Evolutionary conservation across 768 basidiomycete genomes (phyloP).

Genomic region (Lentinula sp.): DNA sequence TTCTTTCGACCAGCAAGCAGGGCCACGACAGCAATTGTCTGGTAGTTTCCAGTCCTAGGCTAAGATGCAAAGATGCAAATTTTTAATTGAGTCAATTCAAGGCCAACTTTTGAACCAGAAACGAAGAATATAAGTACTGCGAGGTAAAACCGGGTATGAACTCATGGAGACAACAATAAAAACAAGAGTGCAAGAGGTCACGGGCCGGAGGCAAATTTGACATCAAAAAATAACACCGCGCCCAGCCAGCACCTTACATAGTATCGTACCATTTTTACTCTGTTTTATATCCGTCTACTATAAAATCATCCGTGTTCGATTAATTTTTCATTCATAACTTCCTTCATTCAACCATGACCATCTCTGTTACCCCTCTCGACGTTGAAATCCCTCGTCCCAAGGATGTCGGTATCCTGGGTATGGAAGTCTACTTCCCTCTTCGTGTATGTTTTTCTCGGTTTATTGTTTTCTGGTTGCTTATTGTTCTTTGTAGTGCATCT

Average conservation of each 20-base stretch:
- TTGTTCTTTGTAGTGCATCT: slow-evolving; percentile 68
- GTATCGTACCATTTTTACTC: slow-evolving; percentile 13
- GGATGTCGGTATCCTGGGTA: slow-evolving; percentile 90
- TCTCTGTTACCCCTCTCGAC: slow-evolving; percentile 21
- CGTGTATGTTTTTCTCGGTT: slow-evolving; percentile 47
- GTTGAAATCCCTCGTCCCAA: slow-evolving; percentile 60
- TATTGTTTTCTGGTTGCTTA: background rate
- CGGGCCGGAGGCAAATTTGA: background rate
- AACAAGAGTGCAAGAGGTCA: background rate
- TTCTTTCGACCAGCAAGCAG: background rate
- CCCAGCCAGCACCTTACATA: background rate
- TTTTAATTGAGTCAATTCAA: too few species aligned
- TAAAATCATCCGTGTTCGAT: slow-evolving; percentile 8
- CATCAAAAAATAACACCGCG: background rate
- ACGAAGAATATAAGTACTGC: background rate
- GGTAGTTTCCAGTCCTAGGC: too few species aligned
- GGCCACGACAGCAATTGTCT: background rate
- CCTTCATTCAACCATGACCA: slow-evolving; percentile 15
- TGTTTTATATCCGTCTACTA: slow-evolving; percentile 12
- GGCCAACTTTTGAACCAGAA: too few species aligned
- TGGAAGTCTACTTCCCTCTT: slow-evolving; percentile 94
- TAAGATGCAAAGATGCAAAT: too few species aligned
- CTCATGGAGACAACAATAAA: background rate
- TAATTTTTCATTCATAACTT: background rate
- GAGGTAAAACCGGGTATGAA: background rate